Evolutionary conservation across 192 early-diverging fungal genomes (phyloP).

Genomic region (Coemansia sp.): DNA sequence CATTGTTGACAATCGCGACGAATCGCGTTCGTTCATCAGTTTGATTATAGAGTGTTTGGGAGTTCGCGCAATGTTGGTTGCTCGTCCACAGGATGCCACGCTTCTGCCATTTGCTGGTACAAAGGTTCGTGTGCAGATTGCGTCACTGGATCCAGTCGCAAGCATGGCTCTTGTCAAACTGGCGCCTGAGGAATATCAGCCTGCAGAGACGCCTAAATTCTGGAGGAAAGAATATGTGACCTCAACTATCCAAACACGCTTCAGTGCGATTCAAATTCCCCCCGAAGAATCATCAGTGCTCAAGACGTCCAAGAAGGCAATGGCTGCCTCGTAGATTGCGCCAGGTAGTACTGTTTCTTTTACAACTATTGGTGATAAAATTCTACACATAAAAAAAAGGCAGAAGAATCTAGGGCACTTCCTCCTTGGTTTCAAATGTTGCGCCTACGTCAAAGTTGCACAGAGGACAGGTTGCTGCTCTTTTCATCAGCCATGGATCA

Average conservation of each 20-base stretch:
- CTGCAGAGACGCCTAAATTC: conserved; percentile 32
- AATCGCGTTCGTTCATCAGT: conserved; percentile 32
- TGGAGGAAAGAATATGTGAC: conserved; percentile 10
- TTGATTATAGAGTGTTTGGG: conserved; percentile 15
- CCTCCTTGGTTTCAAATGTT: not conserved
- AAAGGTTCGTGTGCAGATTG: conserved; percentile 40
- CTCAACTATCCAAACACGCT: not conserved
- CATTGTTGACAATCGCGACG: conserved; percentile 40
- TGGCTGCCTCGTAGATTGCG: too few species aligned
- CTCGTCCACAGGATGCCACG: conserved; percentile 15
- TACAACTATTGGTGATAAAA: not conserved
- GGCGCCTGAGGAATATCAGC: conserved; percentile 42
- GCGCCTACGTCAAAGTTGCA: conserved; percentile 45
- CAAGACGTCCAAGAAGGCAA: not conserved
- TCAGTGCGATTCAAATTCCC: conserved; percentile 7
- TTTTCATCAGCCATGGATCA: conserved; percentile 40
- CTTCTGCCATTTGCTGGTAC: conserved; percentile 47
- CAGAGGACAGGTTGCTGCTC: conserved; percentile 38
- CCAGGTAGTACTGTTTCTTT: too few species aligned
- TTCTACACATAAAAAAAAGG: not conserved
- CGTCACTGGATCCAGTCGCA: conserved; percentile 15
- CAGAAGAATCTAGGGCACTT: too few species aligned
- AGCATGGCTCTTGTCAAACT: conserved; percentile 28
- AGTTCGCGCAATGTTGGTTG: conserved; percentile 20
- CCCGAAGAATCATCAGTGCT: conserved; percentile 5